Base-by-base conservation (phyloP, 129 eudicot genomes). In the Ambrosia artemisiifolia region DNA sequence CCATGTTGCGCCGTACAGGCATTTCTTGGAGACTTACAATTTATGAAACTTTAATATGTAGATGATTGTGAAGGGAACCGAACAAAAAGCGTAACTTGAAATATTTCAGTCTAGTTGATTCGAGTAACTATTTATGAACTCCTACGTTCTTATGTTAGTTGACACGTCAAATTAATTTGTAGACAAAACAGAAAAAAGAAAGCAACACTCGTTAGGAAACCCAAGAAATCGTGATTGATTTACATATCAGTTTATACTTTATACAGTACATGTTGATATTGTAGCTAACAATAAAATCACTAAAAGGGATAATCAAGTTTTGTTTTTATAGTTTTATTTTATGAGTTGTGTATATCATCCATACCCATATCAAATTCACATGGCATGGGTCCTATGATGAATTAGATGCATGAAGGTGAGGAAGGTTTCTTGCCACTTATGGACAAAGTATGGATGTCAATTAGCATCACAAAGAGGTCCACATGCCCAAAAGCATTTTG, bases 391-490 rank as follows among this genome's bases (percentile, higher is more conserved):
- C 81, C 48, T 61, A 42, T 40, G 48, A 75, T 66, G 79, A 33
- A 75, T 30, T 61, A 73, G 78, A 73, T 73, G 78, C 78, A 73
- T 73, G 78, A 73, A 73, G 62, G 70, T 73, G 35, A 59, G 78
- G 56, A 70, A 70, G 33, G 56, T 51, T 60, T 61, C 72, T 70
- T 63, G 71, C 47, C 76, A 78, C 72, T 50, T 78, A 70, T 78
- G 76, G 81, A 78, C 81, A 78, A 78, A 69, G 49, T 78, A 50
- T 63, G 81, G 72, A 78, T 78, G 77, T 70, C 65, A 62, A 63
- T 70, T 63, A 70, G 70, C 66, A 70, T 70, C 66, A 70, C 6
- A 63, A 20, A 69, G 24, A 69, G 65, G 76, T 71, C 81, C 81
- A 78, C 71, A 62, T 63, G 38, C 71, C 6, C 68, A 48, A 71